Evolutionary conservation across 768 basidiomycete species (phyloP), one percentile per base, ranked within the genome.

Genomic region (Serendipita vermifera): DNA sequence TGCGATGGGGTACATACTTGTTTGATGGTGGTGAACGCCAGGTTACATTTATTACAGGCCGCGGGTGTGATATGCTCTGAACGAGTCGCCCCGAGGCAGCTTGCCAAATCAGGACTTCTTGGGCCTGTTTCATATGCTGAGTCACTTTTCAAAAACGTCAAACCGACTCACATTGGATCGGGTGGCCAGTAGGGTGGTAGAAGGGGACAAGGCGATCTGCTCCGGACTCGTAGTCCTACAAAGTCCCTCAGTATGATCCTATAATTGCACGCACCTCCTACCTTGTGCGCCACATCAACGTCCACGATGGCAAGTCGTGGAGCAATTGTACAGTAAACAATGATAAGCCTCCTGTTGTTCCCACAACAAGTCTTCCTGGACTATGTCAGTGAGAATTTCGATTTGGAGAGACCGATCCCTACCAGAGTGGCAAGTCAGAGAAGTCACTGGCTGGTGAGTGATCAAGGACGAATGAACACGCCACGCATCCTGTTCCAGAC

Each of bases 261-360:
- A 9, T 41, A 20, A 26, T n/a, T 9, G 29, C n/a, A 43, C 26
- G 40, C 26, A 24, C 6, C 40, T 32, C 75, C 54, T 72, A 88
- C 87, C 71, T 63, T 54, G 73, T 68, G 17, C 73, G 73, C 88
- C 88, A 91, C 70, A 88, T 88, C 65, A 73, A 73, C 13, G 80
- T 82, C 88, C 88, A 91, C 0, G 81, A 85, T 14, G 82, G 85
- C 15, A 90, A 76, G 66, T 88, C 85, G 62, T 87, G 83, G 61
- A 89, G 85, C 29, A 87, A 73, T 56, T 83, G 79, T 27, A 89
- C 70, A 2, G 85, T 85, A 62, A 87, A 86, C 0, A 89, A 78
- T 1, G 84, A 82, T 13, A 91, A 70, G 35, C 76, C 75, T 38
- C 67, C 69, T 32, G 72, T 65, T 39, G 73, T 82, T 13, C 84